Base-by-base conservation (phyloP, 805 yeast species). In the Metschnikowia anglica region DNA sequence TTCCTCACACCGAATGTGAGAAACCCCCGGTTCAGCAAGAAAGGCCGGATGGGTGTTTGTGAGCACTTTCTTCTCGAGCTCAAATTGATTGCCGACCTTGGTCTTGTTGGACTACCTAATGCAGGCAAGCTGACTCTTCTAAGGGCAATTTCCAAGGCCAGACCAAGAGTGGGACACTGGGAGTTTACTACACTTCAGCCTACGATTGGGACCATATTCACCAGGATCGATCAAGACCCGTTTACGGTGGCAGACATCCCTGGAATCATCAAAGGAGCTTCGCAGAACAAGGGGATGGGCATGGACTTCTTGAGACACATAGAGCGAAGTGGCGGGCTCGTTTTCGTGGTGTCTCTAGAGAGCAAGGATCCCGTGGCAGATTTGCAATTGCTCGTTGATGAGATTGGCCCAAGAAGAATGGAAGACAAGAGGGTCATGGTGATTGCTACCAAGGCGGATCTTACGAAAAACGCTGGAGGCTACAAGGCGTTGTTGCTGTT, bases 241-340 rank as follows among this genome's bases (percentile, higher is more conserved):
- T 90, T 91, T 60, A 87, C 97, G 0, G 97, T 93, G 1, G 98
- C 98, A 1, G 99, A 93, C 67, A 93, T 93, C 44, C 99, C 99
- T 0, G 99, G 99, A 5, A 85, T 93, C 34, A 85, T 93, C 46
- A 76, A 81, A 61, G 97, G 96, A 5, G 98, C 99, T 0, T 76
- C 81, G 6, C 68, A 80, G 36, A 86, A 90, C 58, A 83, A 77
- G 59, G 99, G 99, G 1, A 83, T 93, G 86, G 99, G 99, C 0
- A 71, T 88, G 37, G 97, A 89, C 49, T 93, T 93, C 62, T 66
- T 93, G 49, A 75, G 97, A 42, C 99, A 93, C 61, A 80, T 93
- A 35, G 98, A 93, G 63, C 75, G 99, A 50, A 85, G 96, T 4
- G 84, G 85, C 12, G 96, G 97, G 0, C 65, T 93, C 42, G 95